These are phyloP conservation scores for Aspergillus olivimuriae DNA, from an alignment of 495 filamentous ascomycete genomes.

Conservation along the genomic window DNA sequence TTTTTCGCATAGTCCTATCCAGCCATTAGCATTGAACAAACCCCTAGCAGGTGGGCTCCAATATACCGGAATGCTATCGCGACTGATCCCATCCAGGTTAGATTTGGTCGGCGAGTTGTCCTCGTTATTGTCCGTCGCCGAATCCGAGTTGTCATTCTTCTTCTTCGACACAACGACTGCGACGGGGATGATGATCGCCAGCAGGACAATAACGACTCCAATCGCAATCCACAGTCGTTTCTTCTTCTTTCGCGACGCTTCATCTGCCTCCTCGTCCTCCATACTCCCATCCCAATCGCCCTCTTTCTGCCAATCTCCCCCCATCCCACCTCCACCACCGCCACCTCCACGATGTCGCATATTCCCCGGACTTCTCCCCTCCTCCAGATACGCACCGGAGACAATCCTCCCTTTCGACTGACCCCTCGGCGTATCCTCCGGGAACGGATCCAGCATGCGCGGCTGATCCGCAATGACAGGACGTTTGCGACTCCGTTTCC, in stretches of 20 bases:
- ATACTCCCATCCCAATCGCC: constrained; percentile 28
- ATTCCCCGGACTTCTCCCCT: constrained; percentile 44
- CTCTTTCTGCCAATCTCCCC: constrained; percentile 24
- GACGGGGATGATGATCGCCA: constrained; percentile 68
- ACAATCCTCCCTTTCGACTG: constrained; percentile 53
- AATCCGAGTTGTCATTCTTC: constrained; percentile 26
- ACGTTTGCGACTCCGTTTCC: constrained; percentile 27
- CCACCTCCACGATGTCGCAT: constrained; percentile 34
- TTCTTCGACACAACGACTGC: constrained; percentile 69
- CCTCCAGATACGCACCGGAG: constrained; percentile 63
- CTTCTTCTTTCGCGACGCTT: constrained; percentile 29
- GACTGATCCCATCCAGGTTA: constrained; percentile 53
- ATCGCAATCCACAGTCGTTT: constrained; percentile 31
- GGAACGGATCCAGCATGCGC: constrained; percentile 23
- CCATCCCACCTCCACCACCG: constrained; percentile 23
- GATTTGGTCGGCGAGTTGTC: constrained; percentile 40
- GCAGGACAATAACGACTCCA: constrained; percentile 48
- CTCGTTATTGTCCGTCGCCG: constrained; percentile 7
- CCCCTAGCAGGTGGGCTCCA: neutral
- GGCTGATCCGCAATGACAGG: constrained; percentile 22
- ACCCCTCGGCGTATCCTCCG: constrained; percentile 25
- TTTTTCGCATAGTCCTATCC: constrained; percentile 54
- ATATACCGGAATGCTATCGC: constrained; percentile 55
- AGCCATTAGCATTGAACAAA: neutral
- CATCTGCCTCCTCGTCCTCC: constrained; percentile 10